Base-by-base conservation (phyloP, 805 yeast species). In the Osmozyma mogii region DNA sequence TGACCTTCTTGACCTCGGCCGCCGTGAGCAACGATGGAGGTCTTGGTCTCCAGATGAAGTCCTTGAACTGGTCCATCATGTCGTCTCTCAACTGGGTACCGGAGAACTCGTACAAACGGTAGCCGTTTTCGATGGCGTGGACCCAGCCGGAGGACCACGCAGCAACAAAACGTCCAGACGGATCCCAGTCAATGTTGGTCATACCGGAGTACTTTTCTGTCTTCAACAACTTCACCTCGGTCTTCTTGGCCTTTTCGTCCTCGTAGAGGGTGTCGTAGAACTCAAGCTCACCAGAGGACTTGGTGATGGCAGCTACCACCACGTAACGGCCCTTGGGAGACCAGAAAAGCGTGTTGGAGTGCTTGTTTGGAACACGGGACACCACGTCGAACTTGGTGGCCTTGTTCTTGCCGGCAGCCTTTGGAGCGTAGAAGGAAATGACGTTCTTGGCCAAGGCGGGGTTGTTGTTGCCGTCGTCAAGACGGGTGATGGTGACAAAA, bases 1-100 rank as follows among this genome's bases (percentile, higher is more conserved):
- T 75, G 40, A 92, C 85, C 70, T 79, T 81, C 80, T 85, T 84
- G 67, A 75, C 75, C 56, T 84, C 94, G 43, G 75, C 80, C 47
- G 78, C 75, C 37, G 78, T 66, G 52, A 92, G 73, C 41, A 78
- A 58, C 2, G 87, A 70, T 12, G 72, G 74, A 29, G 98, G 98
- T 65, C 98, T 79, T 49, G 97, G 97, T 69, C 99, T 83, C 99
- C 99, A 92, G 38, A 75, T 67, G 49, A 89, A 84, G 38, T 83
- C 88, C 61, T 78, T 83, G 73, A 92, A 85, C 32, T 78, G 82
- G 47, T 84, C 92, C 37, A 84, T 57, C 15, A 70, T 57, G 50
- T 88, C 95, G 46, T 83, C 92, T 44, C 78, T 76, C 37, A 84
- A 56, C 41, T 77, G 43, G 43, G 66, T 69, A 49, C 98, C 99